These are phyloP conservation scores for Lodderomyces elongisporus DNA, from an alignment of 1,139 yeast genomes.

Conservation along the genomic window DNA sequence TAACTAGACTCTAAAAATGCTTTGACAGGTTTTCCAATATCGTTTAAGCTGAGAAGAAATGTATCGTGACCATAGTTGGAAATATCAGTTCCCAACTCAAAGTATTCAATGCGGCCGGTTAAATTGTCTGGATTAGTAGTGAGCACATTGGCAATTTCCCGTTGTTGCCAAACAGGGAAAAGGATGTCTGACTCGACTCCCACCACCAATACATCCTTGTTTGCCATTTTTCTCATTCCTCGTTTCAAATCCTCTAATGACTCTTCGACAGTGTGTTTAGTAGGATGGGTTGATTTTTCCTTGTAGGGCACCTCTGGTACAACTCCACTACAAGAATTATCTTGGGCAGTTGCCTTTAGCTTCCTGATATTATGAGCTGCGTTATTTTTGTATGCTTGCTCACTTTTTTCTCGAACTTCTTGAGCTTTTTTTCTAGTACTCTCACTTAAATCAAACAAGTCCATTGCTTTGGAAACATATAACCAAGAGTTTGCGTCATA, in stretches of 20 bases:
- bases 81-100: slow-evolving; percentile 70
- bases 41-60: slow-evolving; percentile 69
- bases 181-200: slow-evolving; percentile 91
- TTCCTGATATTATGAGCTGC: too few relatives aligned
- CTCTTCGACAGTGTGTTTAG: slow-evolving; percentile 49
- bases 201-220: slow-evolving; percentile 66
- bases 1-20: slow-evolving; percentile 47
- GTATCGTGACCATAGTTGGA: slow-evolving; percentile 91
- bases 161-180: slow-evolving; percentile 93
- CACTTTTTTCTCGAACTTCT: slow-evolving; percentile 35
- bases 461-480: slow-evolving; percentile 92
- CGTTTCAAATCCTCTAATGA: slow-evolving; percentile 53
- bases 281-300: slow-evolving; percentile 33
- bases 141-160: slow-evolving; percentile 68
- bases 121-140: slow-evolving; percentile 23
- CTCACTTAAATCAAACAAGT: slow-evolving; percentile 75
- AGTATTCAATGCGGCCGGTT: slow-evolving; percentile 44
- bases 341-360: too few relatives aligned
- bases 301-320: slow-evolving; percentile 51
- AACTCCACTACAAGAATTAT: not conserved
- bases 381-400: slow-evolving; percentile 18
- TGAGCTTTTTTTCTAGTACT: slow-evolving; percentile 41
- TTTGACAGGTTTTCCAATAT: slow-evolving; percentile 74
- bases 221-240: slow-evolving; percentile 58
- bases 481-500: slow-evolving; percentile 88